phyloP scores from a whole-genome alignment of 306 rosid species.

The Herpetospermum pedunculosum region DNA sequence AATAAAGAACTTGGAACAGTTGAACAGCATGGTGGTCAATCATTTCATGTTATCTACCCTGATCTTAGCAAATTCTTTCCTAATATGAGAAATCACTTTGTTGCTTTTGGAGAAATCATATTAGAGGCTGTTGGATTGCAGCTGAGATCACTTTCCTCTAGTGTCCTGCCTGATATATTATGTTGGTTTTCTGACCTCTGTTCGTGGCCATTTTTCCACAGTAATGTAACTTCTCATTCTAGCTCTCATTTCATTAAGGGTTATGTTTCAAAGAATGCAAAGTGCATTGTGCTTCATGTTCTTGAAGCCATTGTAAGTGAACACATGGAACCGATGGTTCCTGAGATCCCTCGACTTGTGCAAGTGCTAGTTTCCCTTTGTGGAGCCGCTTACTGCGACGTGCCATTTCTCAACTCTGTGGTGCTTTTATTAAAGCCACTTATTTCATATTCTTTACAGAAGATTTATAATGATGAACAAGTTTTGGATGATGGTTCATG shows the following conservation, averaged over 20 bases:
- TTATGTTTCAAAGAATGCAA: slow-evolving; percentile 75
- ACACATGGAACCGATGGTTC: slow-evolving; percentile 89
- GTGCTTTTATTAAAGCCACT: slow-evolving; percentile 65
- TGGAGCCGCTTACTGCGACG: slow-evolving; percentile 70
- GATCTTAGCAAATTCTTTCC: slow-evolving; percentile 76
- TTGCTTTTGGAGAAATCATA: slow-evolving; percentile 68
- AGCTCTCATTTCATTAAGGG: slow-evolving; percentile 44
- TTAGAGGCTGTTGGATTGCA: slow-evolving; percentile 91
- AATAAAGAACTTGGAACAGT: slow-evolving; percentile 26
- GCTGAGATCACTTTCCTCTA: slow-evolving; percentile 64
- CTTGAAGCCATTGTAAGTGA: slow-evolving; percentile 73
- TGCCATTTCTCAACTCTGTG: slow-evolving; percentile 71
- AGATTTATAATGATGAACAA: slow-evolving; percentile 56
- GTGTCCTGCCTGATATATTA: slow-evolving; percentile 64
- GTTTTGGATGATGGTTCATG: slow-evolving; percentile 47
- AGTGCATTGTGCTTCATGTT: slow-evolving; percentile 61
- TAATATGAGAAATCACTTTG: slow-evolving; percentile 59
- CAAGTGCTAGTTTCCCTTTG: slow-evolving; percentile 76
- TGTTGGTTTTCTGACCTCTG: slow-evolving; percentile 89
- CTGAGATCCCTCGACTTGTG: slow-evolving; percentile 78
- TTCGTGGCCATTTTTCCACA: slow-evolving; percentile 52
- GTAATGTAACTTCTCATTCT: slow-evolving; percentile 24
- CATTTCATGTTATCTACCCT: slow-evolving; percentile 67
- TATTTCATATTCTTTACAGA: slow-evolving; percentile 66
- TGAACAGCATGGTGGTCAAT: slow-evolving; percentile 26